phyloP scores from a whole-genome alignment of 371 early-diverging fungal species.

The Rhizomucor pusillus region DNA sequence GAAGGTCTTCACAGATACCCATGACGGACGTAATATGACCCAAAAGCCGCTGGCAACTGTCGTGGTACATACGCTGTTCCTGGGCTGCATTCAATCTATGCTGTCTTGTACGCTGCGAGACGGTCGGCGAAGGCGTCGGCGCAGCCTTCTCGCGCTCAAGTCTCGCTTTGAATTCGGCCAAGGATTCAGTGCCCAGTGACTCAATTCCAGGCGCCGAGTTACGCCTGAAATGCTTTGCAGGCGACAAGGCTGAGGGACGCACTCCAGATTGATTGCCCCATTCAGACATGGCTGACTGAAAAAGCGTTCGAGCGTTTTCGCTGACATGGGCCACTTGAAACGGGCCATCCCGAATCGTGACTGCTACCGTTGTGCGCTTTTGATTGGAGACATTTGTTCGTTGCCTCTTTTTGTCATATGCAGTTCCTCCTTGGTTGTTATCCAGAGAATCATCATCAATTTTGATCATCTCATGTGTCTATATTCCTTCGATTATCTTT shows the following conservation, averaged over 20 bases:
- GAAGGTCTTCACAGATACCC: constrained; percentile 58
- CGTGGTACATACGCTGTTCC: constrained; percentile 66
- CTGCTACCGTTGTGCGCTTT: too few relatives aligned
- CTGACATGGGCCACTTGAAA: too few relatives aligned
- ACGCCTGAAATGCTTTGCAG: constrained; percentile 23
- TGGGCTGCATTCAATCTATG: constrained; percentile 47
- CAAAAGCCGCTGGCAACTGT: constrained; percentile 69
- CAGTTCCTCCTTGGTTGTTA: too few relatives aligned
- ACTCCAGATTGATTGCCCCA: constrained; percentile 8
- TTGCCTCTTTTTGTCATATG: too few relatives aligned
- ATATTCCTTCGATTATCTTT: too few relatives aligned
- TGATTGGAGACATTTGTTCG: too few relatives aligned
- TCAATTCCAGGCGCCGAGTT: constrained; percentile 32
- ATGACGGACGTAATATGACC: constrained; percentile 56
- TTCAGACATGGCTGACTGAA: constrained; percentile 8
- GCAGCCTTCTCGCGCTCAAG: not conserved
- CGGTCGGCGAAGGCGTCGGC: constrained; percentile 12
- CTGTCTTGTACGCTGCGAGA: constrained; percentile 32
- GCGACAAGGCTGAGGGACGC: constrained; percentile 6
- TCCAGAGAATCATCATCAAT: too few relatives aligned
- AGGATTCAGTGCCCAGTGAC: constrained; percentile 22
- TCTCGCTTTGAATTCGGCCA: constrained; percentile 3
- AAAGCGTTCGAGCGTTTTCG: too few relatives aligned
- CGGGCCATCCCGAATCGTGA: too few relatives aligned
- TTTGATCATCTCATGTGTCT: too few relatives aligned